Base-by-base conservation (phyloP, 257 asterid species). In the Petrea volubilis region DNA sequence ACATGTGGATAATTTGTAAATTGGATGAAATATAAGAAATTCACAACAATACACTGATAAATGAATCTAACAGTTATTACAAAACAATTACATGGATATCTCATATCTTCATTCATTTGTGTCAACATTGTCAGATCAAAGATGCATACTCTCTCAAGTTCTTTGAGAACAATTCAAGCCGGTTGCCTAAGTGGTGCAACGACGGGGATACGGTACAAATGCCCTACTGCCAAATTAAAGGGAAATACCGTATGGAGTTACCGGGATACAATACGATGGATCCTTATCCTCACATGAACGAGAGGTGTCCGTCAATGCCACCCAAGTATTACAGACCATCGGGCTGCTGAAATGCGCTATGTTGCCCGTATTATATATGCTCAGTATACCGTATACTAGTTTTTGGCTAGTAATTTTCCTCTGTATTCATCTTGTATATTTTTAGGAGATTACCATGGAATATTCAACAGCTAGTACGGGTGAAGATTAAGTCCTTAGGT, bases 181-280 rank as follows among this genome's bases (percentile, higher is more conserved):
- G 82, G 24, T 80, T 93, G 88, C 98, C 98, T 1, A 74, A 76
- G 74, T 93, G 98, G 98, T 93, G 98, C 90, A 91, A 89, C 52
- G 96, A 86, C 2, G 96, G 77, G 61, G 97, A 90, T 86, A 84
- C 80, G 0, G 90, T 90, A 65, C 79, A 90, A 77, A 93, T 87
- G 23, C 96, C 98, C 27, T 93, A 76, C 79, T 93, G 98, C 81
- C 98, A 93, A 78, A 90, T 93, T 61, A 75, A 59, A 23, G 97
- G 97, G 60, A 82, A 83, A 77, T 93, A 93, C 72, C 64, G 88
- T 44, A 90, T 93, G 96, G 96, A 93, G 65, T 74, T 93, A 36
- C 98, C 98, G 2, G 94, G 80, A 18, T 93, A 82, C 84, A 93
- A 90, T 31, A 85, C 81, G 56, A 78, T 93, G 88, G 84, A 80